Base-by-base conservation (phyloP, 139 green algal species). In the Closterium sp. region DNA sequence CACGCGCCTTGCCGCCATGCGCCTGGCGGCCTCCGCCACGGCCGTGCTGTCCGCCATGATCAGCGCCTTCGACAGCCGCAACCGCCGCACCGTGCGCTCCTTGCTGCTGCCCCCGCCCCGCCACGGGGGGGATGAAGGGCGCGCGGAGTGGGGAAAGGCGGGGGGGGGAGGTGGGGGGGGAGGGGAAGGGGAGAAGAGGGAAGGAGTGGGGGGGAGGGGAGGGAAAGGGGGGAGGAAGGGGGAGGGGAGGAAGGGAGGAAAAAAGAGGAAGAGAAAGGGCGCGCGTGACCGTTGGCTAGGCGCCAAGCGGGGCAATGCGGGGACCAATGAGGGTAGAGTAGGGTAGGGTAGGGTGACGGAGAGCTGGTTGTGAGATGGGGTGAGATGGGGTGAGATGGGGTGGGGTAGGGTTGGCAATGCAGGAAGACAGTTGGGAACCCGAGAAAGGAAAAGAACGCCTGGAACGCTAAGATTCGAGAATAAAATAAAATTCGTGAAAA, bases 51-150 rank as follows among this genome's bases (percentile, higher is more conserved):
- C 92, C 88, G 88, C 31, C 29, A 94, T 87, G 32, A 91, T 94
- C 11, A 94, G 79, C n/a, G 92, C 92, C 86, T 94, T 94, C 3
- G 92, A 94, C 86, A 94, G 62, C 28, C 89, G 30, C 29, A 94
- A 62, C 38, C 86, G 24, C 73, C 86, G 30, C 87, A 94, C 92
- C 17, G 92, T 94, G 24, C 92, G 84, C 30, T 94, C 92, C 28
- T 86, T 86, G 79, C 38, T 50, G 38, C 62, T 70, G 50, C 50
- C 50, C 50, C 50, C 19, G 13, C 17, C 2, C 17, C 2, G 13
- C 5, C 5, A 62, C 42, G 62, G 62, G 62, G 62, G 17, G 62
- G 62, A 13, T 11, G 38, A 13, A 13, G 1, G 38, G 38, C 38
- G 38, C 38, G 38, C 38, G 38, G 19, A 79, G 13, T 22, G 62